A percentile compares a stretch with the other conserved stretches of the same genome.
phyloP scores from a whole-genome alignment of 1,284 basidiomycete species.

The Coriolopsis trogii region DNA sequence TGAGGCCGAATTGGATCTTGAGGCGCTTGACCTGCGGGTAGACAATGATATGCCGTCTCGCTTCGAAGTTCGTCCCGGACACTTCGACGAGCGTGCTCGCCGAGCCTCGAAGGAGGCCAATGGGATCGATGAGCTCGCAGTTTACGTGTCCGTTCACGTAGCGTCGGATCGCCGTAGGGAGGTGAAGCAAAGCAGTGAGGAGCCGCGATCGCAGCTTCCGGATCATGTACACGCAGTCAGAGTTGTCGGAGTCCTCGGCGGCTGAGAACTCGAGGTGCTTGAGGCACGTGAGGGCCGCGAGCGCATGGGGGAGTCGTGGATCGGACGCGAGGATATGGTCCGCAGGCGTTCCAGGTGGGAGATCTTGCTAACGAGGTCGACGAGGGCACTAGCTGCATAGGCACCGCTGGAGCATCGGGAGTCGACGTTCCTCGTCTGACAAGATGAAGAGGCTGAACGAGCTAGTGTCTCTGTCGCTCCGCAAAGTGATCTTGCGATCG shows the following conservation, averaged over 20 bases:
- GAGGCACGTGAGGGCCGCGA: slow-evolving; percentile 10
- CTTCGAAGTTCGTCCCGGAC: slow-evolving; percentile 4
- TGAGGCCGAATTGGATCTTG: not conserved
- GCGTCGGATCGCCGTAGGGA: not conserved
- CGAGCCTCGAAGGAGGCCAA: slow-evolving; percentile 4
- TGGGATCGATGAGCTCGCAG: slow-evolving; percentile 6
- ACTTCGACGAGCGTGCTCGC: slow-evolving; percentile 4
- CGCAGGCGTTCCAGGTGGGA: slow-evolving; percentile 5
- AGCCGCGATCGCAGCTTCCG: slow-evolving; percentile 6
- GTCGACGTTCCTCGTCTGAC: not conserved
- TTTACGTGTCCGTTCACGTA: slow-evolving; percentile 3
- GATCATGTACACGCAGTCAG: slow-evolving; percentile 9
- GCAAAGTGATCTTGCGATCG: not conserved
- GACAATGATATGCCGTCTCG: not conserved
- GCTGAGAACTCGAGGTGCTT: slow-evolving; percentile 10
- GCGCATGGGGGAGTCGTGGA: slow-evolving; percentile 5
- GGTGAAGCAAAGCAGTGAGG: slow-evolving; percentile 1
- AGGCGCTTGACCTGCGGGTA: slow-evolving; percentile 7
- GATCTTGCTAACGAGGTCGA: slow-evolving; percentile 2
- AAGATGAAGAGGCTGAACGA: slow-evolving; percentile 8
- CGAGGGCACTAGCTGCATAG: not conserved
- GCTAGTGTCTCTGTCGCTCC: not conserved
- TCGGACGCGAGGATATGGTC: slow-evolving; percentile 9
- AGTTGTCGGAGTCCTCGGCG: not conserved
- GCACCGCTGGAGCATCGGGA: slow-evolving; percentile 3